Base-by-base conservation (phyloP, 768 basidiomycete species). In the Tremella fuciformis region DNA sequence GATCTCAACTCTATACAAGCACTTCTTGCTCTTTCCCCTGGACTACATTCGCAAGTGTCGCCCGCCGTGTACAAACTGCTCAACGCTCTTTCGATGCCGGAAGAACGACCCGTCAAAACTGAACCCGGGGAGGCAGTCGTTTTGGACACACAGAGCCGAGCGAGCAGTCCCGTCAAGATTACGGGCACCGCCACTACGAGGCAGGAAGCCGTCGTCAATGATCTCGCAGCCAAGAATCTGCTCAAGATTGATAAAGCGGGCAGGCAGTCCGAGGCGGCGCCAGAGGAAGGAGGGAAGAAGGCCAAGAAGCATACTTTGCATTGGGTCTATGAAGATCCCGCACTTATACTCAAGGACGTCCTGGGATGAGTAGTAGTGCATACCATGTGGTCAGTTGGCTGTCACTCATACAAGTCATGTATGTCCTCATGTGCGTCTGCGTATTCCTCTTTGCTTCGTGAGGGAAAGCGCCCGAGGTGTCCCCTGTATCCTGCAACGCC, bases 281-380 rank as follows among this genome's bases (percentile, higher is more conserved):
- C 29, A 34, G 64, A 53, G n/a, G 66, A 48, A 13, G 55, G 44
- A 39, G 60, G 60, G 19, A 70, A 67, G 59, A 70, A 70, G 59
- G 64, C 57, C 11, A 69, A 60, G 49, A 73, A 70, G 55, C 71
- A 73, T 58, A 69, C 62, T 26, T 46, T 66, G 41, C 71, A 73
- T 61, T 73, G 71, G 71, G 69, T 68, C 48, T 73, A 73, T 60
- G 71, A 73, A 53, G 71, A 73, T 67, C 71, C 71, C 38, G 71
- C 71, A 19, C 24, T 73, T 13, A 68, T 70, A 37, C 62, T 73
- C n/a, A 70, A 59, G 52, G 69, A 70, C 53, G 50, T 73, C 9
- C 50, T 73, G 55, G 71, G 71, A 46, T 46, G 42, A 46, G 11
- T 34, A 8, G 39, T 11, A 41, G 39, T 11, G 39, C 39, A 41